Evolutionary conservation across 441 rosid species (phyloP), one percentile per base, ranked within the genome.

Genomic region (Viola pubescens): DNA sequence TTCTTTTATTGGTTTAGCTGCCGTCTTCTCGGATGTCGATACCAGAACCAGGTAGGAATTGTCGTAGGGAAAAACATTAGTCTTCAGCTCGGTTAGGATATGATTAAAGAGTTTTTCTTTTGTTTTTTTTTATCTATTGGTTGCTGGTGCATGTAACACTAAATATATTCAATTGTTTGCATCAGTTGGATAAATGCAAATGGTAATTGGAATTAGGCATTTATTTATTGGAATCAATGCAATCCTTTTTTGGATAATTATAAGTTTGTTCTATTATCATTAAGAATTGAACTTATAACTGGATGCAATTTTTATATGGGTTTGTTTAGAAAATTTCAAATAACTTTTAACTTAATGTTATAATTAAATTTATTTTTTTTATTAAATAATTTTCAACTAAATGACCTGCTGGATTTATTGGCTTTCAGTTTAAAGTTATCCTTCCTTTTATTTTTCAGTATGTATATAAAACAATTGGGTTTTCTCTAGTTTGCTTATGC

Each of bases 1-100:
- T 81, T 80, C 82, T 65, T 80, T 75, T 67, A 68, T 68, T 66
- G 70, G 66, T 61, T 26, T 73, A 61, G 72, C 55, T 43, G 63
- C 63, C 50, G 66, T 26, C 53, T 59, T 61, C 52, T 59, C 59
- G 54, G 56, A 39, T 0, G 59, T 71, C 59, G 7, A 46, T 48
- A 65, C 66, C 19, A 0, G 9, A 62, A 60, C 50, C 53, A 19
- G 69, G 52, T 52, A 40, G 62, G 62, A 67, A 69, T 16, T 54
- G 16, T 72, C 75, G 13, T 63, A 64, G 63, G 69, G 74, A 63
- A 12, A 59, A 62, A 65, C 47, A 37, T 47, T 45, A 56, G 77
- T 41, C 58, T 72, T 64, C 75, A 61, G 79, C 82, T 63, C 73
- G 48, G 73, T 70, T 73, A 66, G 74, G 71, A 66, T 64, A 51